Conservation (phyloP, 2,329 filamentous ascomycete species). For the Diaporthe velutina region DNA sequence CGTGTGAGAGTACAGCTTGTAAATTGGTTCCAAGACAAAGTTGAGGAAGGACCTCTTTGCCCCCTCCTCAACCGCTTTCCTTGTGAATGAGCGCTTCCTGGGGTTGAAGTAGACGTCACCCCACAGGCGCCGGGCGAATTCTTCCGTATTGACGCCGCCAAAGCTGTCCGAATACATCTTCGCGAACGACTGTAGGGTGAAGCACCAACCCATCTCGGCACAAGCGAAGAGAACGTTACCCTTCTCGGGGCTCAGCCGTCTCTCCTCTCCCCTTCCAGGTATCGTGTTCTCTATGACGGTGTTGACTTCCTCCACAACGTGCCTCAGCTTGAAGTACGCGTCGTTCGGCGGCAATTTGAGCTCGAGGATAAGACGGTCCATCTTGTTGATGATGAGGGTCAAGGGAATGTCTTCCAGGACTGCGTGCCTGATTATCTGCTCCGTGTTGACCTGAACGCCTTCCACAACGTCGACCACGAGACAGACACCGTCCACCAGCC, state of each 20-base stretch:
- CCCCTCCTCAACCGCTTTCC: constrained; percentile 84
- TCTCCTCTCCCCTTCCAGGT: constrained; percentile 82
- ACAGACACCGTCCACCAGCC: constrained; percentile 91
- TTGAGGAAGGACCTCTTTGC: constrained; percentile 91
- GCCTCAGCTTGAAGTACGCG: constrained; percentile 98
- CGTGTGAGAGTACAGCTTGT: constrained; percentile 96
- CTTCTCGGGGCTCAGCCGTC: constrained; percentile 92
- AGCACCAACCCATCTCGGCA: constrained; percentile 95
- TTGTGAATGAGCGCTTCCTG: constrained; percentile 87
- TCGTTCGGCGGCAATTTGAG: constrained; percentile 94
- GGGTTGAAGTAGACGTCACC: constrained; percentile 98
- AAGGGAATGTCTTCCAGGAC: constrained; percentile 90
- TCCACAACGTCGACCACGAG: constrained; percentile 96
- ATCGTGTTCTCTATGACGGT: constrained; percentile 91
- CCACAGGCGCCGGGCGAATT: constrained; percentile 91
- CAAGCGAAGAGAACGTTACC: constrained; percentile 98
- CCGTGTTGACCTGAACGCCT: constrained; percentile 98
- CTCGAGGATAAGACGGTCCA: constrained; percentile 95
- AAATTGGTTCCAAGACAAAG: constrained; percentile 95
- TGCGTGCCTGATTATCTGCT: constrained; percentile 97
- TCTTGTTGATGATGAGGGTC: constrained; percentile 94
- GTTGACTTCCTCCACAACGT: constrained; percentile 98
- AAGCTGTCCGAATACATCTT: constrained; percentile 96
- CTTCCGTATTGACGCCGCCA: constrained; percentile 81
- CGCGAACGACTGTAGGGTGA: constrained; percentile 92